These are phyloP conservation scores for Ophiocordyceps camponoti-rufipedis DNA, from an alignment of 2,329 filamentous ascomycete species.

Conservation along the genomic window DNA sequence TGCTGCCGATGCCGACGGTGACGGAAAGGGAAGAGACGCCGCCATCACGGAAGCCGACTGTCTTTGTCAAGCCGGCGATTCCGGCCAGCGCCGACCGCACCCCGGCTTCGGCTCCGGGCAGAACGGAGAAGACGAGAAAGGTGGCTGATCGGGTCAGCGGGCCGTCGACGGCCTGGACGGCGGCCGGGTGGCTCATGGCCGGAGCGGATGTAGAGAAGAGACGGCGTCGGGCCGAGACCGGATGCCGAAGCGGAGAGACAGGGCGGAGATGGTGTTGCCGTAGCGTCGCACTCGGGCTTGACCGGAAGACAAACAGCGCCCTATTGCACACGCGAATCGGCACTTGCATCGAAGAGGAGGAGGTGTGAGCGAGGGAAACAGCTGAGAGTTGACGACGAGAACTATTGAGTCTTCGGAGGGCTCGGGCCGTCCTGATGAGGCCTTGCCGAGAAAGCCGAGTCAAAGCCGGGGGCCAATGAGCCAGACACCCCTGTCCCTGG, in stretches of 20 bases:
- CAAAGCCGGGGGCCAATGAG: neutral
- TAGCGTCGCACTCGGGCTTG: neutral
- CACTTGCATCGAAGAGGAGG: neutral
- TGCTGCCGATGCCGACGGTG: conserved; percentile 34
- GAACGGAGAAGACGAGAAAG: conserved; percentile 30
- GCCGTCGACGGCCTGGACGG: conserved; percentile 25
- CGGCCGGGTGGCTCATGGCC: neutral
- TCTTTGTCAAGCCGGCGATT: conserved; percentile 28
- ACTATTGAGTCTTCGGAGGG: neutral
- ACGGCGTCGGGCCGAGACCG: neutral
- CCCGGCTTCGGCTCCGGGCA: conserved; percentile 13
- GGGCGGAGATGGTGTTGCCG: neutral
- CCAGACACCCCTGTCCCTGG: neutral
- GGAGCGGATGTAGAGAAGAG: neutral
- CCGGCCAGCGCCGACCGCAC: conserved; percentile 25
- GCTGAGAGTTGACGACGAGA: neutral
- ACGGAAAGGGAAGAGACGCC: conserved; percentile 23
- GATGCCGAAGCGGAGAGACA: neutral
- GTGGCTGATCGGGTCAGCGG: conserved; percentile 33
- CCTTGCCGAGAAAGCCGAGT: neutral
- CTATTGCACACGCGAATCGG: neutral
- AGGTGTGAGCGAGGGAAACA: neutral
- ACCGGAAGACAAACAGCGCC: neutral
- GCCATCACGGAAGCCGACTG: conserved; percentile 30
- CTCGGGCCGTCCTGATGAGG: neutral